Evolutionary conservation across 257 asterid species (phyloP), one percentile per base, ranked within the genome.

Genomic region (Fraxinus excelsior): DNA sequence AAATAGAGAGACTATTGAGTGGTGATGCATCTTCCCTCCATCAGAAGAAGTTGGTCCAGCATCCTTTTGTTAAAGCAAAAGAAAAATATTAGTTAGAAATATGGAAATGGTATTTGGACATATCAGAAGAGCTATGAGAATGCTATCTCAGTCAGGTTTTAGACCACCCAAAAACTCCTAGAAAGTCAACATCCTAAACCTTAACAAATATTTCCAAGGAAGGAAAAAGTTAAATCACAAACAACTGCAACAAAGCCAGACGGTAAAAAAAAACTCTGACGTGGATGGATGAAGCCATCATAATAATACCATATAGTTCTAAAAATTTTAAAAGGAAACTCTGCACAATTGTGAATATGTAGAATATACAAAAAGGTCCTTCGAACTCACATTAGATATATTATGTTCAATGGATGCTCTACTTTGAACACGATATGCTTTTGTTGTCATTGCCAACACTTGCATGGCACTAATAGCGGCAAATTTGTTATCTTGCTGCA

Each of bases 381-480:
- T 25, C 28, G 6, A 23, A 83, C 90, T 91, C 87, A 95, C 99
- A 75, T 80, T 83, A 74, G 82, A 85, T 9, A 69, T 53, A 34
- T 83, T 56, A 72, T 82, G 88, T 80, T 88, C 94, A 76, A 84
- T 86, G 74, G 93, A 90, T 83, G 97, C 97, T 85, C 94, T 87
- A 79, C 99, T 95, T 86, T 95, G 97, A 80, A 95, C 96, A 72
- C 97, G 98, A 81, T 95, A 95, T 60, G 98, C 97, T 86, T 91
- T 90, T 29, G 99, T 91, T 68, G 99, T 95, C 97, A 95, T 93
- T 42, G 99, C 98, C 91, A 95, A 84, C 76, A 95, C 98, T 90
- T 95, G 99, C 97, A 93, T 89, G 69, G 99, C 97, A 75, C 99
- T 93, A 72, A 91, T 95, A 65, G 99, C 99, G 67, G 99, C 97